These are phyloP conservation scores for Sporothrix pallida DNA, from an alignment of 2,329 filamentous ascomycete genomes.

Conservation along the genomic window DNA sequence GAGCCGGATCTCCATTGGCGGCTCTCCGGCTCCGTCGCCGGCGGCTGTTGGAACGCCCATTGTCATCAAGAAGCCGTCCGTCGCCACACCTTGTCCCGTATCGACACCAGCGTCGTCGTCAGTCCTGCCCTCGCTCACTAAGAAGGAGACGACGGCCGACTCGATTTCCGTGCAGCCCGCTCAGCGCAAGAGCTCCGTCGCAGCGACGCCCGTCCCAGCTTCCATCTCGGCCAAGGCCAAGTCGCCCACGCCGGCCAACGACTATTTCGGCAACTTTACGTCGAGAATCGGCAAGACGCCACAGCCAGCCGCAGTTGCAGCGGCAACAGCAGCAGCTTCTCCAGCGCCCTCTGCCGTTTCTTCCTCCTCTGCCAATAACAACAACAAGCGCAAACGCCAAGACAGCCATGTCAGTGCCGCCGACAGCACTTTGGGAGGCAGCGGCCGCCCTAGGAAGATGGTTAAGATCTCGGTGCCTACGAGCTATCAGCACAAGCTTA, in stretches of 20 bases:
- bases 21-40: not conserved
- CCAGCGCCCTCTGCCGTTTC: not conserved
- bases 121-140: not conserved
- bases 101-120: constrained; percentile 6
- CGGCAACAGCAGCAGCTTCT: not conserved
- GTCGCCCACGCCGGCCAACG: constrained; percentile 28
- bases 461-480: constrained; percentile 36
- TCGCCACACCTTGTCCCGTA: not conserved
- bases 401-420: constrained; percentile 3
- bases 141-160: constrained; percentile 36
- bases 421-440: not conserved
- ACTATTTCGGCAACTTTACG: constrained; percentile 35
- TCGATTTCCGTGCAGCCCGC: constrained; percentile 42
- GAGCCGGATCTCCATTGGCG: constrained; percentile 30
- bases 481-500: constrained; percentile 35
- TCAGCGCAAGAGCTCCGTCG: constrained; percentile 30
- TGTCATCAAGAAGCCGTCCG: constrained; percentile 40
- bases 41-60: constrained; percentile 30
- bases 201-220: not conserved
- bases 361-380: not conserved
- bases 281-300: constrained; percentile 24
- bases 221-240: constrained; percentile 3
- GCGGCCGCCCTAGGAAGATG: constrained; percentile 42
- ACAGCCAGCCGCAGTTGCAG: not conserved
- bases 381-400: constrained; percentile 32